Base-by-base conservation (phyloP, 805 yeast species). In the Candida sphagnicola region DNA sequence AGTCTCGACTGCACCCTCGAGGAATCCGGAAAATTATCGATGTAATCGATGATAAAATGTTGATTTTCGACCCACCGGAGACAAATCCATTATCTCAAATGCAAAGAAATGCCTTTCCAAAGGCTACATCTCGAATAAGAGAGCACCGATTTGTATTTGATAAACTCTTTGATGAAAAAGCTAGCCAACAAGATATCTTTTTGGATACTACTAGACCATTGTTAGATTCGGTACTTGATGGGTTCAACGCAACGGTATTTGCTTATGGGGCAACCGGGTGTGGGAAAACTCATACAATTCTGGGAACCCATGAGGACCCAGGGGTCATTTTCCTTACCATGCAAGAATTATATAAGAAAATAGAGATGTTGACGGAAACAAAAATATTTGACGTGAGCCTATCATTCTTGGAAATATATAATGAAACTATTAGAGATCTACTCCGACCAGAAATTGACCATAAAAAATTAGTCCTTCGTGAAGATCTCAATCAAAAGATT, bases 181-280 rank as follows among this genome's bases (percentile, higher is more conserved):
- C 85, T 0, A 44, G 77, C 0, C 96, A 90, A 51, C 67, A 72
- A 8, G 82, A 82, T 5, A 86, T 90, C 0, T 90, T 77, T 53
- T 54, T 64, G 18, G 58, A 61, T 21, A 86, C 95, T 1, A 78
- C 95, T 0, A 66, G 71, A 36, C 91, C 95, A 0, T 64, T 88
- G 34, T 65, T 90, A 5, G 87, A 81, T 43, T 74, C 82, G 28
- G 80, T 88, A 0, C 57, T 90, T 30, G 93, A 85, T 44, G 98
- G 97, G 0, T 86, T 68, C 60, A 89, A 91, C 57, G 82, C 95
- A 4, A 88, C 96, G 0, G 87, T 90, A 0, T 90, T 90, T 66
- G 97, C 98, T 0, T 90, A 90, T 57, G 98, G 98, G 1, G 95
- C 98, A 19, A 90, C 98, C 0, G 98, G 98, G 0, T 90, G 97